These are phyloP conservation scores for Mycena galericulata DNA, from an alignment of 768 basidiomycete species.

Conservation along the genomic window DNA sequence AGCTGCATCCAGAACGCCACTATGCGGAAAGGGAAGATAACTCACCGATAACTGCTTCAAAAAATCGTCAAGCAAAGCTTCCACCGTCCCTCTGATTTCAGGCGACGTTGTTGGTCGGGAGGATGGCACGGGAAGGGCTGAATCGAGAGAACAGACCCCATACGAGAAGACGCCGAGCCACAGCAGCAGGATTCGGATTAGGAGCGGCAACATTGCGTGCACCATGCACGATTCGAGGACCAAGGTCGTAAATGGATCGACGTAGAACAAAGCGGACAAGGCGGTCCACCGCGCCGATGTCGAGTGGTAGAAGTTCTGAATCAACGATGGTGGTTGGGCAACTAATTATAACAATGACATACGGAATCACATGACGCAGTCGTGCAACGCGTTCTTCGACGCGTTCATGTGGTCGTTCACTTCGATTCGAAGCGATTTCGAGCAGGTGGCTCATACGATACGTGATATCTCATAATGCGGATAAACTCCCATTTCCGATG, in stretches of 20 bases:
- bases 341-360: neutral
- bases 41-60: slow-evolving; percentile 29
- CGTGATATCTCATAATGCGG: too few species aligned
- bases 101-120: neutral
- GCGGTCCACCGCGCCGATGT: neutral
- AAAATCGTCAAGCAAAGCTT: slow-evolving; percentile 30
- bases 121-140: neutral
- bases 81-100: slow-evolving; percentile 24
- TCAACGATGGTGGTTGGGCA: neutral
- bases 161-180: neutral
- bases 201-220: neutral
- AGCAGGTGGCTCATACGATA: too few species aligned
- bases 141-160: neutral
- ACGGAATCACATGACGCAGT: neutral
- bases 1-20: neutral
- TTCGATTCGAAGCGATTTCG: neutral
- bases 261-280: neutral
- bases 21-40: neutral
- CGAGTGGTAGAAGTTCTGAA: neutral
- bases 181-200: neutral
- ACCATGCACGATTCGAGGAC: too few species aligned
- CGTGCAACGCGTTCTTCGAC: neutral
- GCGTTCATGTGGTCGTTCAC: neutral
- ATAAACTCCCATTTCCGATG: too few species aligned
- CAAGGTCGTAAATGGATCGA: neutral